Evolutionary conservation across 768 basidiomycete species (phyloP).

Genomic region (Serendipita indica): DNA sequence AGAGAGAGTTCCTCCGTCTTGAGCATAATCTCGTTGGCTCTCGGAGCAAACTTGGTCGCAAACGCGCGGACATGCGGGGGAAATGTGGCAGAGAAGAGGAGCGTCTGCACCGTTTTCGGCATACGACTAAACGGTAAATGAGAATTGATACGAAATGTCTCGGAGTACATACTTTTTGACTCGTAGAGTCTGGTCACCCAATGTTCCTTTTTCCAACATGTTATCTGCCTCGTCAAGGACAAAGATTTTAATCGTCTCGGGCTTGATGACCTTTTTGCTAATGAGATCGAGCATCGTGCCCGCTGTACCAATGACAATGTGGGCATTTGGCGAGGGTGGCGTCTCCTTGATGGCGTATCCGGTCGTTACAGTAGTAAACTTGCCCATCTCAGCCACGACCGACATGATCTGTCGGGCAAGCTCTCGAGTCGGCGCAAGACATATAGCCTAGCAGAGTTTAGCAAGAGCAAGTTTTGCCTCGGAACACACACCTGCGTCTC

Average conservation of each 20-base stretch:
- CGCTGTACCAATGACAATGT: slow-evolving; percentile 90
- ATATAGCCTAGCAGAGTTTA: slow-evolving; percentile 52
- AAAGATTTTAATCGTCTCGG: slow-evolving; percentile 71
- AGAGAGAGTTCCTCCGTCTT: slow-evolving; percentile 88
- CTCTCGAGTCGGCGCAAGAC: slow-evolving; percentile 95
- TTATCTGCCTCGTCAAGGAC: slow-evolving; percentile 98
- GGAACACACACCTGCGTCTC: slow-evolving; percentile 56
- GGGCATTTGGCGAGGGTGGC: slow-evolving; percentile 55
- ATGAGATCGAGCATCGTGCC: slow-evolving; percentile 89
- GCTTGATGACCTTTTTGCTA: slow-evolving; percentile 60
- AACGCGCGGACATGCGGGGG: slow-evolving; percentile 86
- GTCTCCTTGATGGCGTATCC: slow-evolving; percentile 92
- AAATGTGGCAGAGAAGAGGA: slow-evolving; percentile 98
- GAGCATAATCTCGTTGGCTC: slow-evolving; percentile 91
- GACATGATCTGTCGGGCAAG: slow-evolving; percentile 95
- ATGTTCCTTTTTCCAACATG: slow-evolving; percentile 88
- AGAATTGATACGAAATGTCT: neutral
- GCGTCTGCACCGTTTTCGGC: slow-evolving; percentile 54
- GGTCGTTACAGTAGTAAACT: slow-evolving; percentile 84
- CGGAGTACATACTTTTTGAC: slow-evolving; percentile 68
- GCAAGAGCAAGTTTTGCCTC: slow-evolving; percentile 4
- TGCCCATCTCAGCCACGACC: slow-evolving; percentile 86
- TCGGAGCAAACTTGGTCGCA: slow-evolving; percentile 83
- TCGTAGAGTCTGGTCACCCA: slow-evolving; percentile 84
- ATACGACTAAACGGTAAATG: slow-evolving; percentile 36